A percentile compares a stretch with the other conserved stretches of the same genome.
Evolutionary conservation across 768 basidiomycete genomes (phyloP).

Genomic region (Tephrocybe sp.): DNA sequence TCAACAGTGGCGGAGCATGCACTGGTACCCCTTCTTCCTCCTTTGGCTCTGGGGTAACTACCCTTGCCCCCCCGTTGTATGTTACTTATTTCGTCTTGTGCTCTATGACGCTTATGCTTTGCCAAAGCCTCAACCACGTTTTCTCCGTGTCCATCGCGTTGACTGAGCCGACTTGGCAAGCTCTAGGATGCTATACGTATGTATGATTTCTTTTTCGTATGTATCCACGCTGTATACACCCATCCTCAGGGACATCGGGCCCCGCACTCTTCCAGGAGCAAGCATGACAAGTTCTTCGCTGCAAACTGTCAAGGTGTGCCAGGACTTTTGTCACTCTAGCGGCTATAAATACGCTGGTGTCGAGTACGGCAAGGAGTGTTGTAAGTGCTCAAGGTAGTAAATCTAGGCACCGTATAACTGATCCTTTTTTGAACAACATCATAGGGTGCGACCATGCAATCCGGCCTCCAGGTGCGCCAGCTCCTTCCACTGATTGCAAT

Average conservation of each 20-base stretch:
- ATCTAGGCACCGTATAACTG: no score
- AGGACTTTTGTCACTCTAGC: neutral
- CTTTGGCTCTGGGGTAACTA: neutral
- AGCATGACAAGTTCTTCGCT: neutral
- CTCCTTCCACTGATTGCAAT: neutral
- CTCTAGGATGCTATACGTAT: constrained; percentile 1
- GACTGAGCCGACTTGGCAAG: neutral
- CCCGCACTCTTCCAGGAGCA: neutral
- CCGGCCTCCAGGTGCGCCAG: neutral
- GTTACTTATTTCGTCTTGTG: neutral
- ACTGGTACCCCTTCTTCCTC: neutral
- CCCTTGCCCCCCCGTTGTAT: neutral
- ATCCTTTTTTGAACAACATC: neutral
- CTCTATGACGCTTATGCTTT: neutral
- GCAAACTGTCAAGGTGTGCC: neutral
- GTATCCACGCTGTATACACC: neutral
- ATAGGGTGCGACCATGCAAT: constrained; percentile 3
- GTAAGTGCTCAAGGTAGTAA: no score
- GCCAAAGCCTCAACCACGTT: neutral
- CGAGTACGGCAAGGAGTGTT: constrained; percentile 2
- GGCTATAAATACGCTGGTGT: constrained; percentile 5
- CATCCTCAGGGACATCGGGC: neutral
- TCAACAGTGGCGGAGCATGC: neutral
- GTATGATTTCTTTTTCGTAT: neutral
- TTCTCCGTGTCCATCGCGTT: neutral